Percentiles rank a stretch among this genome's conserved stretches.
phyloP scores from a whole-genome alignment of 2,329 filamentous ascomycete genomes.

The Colletotrichum sidae region DNA sequence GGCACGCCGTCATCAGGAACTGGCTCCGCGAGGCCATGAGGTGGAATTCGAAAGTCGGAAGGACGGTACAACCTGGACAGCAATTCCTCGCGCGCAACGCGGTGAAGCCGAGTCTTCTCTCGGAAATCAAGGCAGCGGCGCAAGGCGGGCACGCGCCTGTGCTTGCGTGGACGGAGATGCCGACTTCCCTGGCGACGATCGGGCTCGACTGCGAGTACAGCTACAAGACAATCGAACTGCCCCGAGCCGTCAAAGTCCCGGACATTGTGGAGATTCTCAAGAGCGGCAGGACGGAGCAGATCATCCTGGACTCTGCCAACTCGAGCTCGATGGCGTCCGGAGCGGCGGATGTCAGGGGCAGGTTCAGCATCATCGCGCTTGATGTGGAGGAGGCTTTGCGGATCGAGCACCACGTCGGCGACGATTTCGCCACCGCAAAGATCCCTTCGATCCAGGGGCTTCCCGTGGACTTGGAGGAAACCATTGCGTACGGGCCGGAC shows the following conservation, averaged over 20 bases:
- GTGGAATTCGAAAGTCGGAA: constrained; percentile 63
- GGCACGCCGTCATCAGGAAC: constrained; percentile 73
- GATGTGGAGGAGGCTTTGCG: constrained; percentile 67
- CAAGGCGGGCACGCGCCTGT: constrained; percentile 4
- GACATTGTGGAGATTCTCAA: constrained; percentile 66
- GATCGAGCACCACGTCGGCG: constrained; percentile 67
- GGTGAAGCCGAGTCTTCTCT: constrained; percentile 49
- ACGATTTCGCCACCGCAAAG: constrained; percentile 51
- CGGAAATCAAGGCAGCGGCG: constrained; percentile 33
- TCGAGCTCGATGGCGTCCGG: constrained; percentile 55
- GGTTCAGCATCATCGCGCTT: constrained; percentile 80
- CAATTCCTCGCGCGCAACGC: constrained; percentile 46
- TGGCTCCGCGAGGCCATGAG: constrained; percentile 77
- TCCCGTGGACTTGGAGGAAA: constrained; percentile 41
- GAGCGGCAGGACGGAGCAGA: constrained; percentile 54
- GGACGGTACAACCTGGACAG: constrained; percentile 38
- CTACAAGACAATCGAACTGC: constrained; percentile 57
- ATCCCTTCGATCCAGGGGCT: constrained; percentile 33
- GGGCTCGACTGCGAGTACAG: constrained; percentile 49
- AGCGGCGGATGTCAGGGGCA: constrained; percentile 63
- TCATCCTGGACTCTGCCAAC: constrained; percentile 72
- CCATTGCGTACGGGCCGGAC: constrained; percentile 42
- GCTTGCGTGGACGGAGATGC: constrained; percentile 27
- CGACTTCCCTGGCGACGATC: constrained; percentile 43
- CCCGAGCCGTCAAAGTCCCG: constrained; percentile 59